Evolutionary conservation across 139 green algal genomes (phyloP).

Genomic region (Penium margaritaceum): DNA sequence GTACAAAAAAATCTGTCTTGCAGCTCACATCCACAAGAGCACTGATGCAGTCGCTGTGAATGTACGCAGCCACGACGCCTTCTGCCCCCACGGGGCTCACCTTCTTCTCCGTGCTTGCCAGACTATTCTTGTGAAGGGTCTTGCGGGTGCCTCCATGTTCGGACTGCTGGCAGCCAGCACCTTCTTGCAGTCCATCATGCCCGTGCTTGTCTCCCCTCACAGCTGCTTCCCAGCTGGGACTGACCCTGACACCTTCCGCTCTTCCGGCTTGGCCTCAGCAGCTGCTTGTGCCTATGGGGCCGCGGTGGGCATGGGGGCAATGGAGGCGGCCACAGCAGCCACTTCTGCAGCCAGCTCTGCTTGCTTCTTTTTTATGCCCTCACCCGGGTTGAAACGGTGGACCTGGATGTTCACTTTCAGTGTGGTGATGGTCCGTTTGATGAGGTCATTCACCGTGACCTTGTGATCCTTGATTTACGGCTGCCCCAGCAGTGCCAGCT

Average conservation of each 20-base stretch:
- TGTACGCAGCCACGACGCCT: conserved; percentile 73
- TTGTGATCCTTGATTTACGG: conserved; percentile 80
- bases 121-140: conserved; percentile 84
- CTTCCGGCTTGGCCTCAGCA: not conserved
- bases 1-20: conserved; percentile 95
- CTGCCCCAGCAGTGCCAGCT: conserved; percentile 76
- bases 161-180: conserved; percentile 67
- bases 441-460: conserved; percentile 79
- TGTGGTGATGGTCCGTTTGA: conserved; percentile 76
- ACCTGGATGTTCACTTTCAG: conserved; percentile 69
- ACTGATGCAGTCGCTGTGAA: conserved; percentile 70
- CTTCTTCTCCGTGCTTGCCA: conserved; percentile 93
- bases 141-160: conserved; percentile 72
- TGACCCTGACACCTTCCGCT: too few species aligned
- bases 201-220: conserved; percentile 72
- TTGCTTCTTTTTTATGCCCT: conserved; percentile 89
- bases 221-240: conserved; percentile 68
- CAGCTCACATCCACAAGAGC: conserved; percentile 73
- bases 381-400: conserved; percentile 78
- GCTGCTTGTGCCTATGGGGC: not conserved
- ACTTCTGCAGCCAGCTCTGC: conserved; percentile 86
- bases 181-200: conserved; percentile 99
- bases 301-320: not conserved
- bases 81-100: conserved; percentile 74
- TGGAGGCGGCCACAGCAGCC: conserved; percentile 48